Evolutionary conservation across 1,139 yeast species (phyloP).

Genomic region (Suhomyces choctaworum): DNA sequence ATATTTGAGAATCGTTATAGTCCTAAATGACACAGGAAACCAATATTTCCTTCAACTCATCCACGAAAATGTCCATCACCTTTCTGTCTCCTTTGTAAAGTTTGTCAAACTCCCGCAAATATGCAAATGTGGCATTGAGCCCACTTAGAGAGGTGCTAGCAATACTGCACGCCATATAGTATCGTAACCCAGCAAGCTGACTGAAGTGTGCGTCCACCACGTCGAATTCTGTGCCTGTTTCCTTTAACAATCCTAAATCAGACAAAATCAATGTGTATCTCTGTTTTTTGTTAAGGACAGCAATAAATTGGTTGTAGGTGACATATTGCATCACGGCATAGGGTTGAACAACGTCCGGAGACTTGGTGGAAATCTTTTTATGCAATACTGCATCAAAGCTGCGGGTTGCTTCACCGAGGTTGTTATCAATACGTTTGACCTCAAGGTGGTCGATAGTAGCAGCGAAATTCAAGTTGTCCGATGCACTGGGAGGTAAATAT

Average conservation of each 20-base stretch:
- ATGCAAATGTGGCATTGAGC: conserved; percentile 3
- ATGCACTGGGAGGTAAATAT: conserved; percentile 12
- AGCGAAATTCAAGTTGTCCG: conserved; percentile 23
- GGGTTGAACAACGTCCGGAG: not conserved
- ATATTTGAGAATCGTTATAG: too few relatives aligned
- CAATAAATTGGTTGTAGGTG: conserved; percentile 17
- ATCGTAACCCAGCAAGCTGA: conserved; percentile 2
- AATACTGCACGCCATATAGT: conserved; percentile 1
- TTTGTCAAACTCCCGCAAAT: conserved; percentile 3
- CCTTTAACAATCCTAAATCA: conserved; percentile 22
- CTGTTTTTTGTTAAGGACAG: conserved; percentile 10
- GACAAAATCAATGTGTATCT: conserved; percentile 23
- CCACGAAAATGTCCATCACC: conserved; percentile 8
- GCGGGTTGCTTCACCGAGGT: not conserved
- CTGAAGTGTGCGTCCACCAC: conserved; percentile 6
- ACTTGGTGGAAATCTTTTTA: not conserved
- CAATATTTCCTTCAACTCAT: conserved; percentile 3
- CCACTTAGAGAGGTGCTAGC: conserved; percentile 6
- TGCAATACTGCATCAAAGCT: not conserved
- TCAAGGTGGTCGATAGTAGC: conserved; percentile 21
- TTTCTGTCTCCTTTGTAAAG: conserved; percentile 3
- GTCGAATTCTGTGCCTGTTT: conserved; percentile 1
- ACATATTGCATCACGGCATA: conserved; percentile 14
- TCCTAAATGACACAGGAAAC: conserved; percentile 1
- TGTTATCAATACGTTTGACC: conserved; percentile 17